A percentile compares a stretch with the other conserved stretches of the same genome.
Conservation (phyloP, 768 basidiomycete genomes). For the Austroboletus eburneus region DNA sequence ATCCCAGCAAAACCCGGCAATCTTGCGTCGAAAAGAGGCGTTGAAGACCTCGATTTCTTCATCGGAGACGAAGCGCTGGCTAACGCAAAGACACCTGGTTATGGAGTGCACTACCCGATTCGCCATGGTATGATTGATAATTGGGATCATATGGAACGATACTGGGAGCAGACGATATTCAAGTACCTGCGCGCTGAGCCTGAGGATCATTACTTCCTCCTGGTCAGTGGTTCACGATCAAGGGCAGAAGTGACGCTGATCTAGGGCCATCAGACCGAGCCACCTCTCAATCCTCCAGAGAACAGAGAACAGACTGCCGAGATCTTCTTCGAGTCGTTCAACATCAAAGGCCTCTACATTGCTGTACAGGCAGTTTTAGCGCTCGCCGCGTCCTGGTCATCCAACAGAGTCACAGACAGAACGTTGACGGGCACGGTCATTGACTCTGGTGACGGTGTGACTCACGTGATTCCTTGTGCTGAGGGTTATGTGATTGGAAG, state of each 20-base stretch:
- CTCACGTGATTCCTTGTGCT: constrained; percentile 93
- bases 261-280: constrained; percentile 75
- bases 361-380: constrained; percentile 98
- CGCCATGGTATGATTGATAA: constrained; percentile 97
- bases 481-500: constrained; percentile 99
- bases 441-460: constrained; percentile 98
- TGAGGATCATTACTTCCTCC: constrained; percentile 96
- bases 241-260: not conserved
- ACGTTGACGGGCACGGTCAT: constrained; percentile 97
- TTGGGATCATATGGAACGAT: constrained; percentile 98
- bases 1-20: constrained; percentile 84
- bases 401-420: constrained; percentile 82
- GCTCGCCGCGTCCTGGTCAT: constrained; percentile 96
- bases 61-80: constrained; percentile 98
- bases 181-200: constrained; percentile 98
- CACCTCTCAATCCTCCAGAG: constrained; percentile 96
- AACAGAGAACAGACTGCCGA: constrained; percentile 99
- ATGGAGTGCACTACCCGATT: constrained; percentile 94
- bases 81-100: constrained; percentile 91
- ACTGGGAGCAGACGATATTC: constrained; percentile 99
- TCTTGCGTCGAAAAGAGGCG: constrained; percentile 93
- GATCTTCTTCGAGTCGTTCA: constrained; percentile 99
- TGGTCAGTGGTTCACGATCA: constrained; percentile 53
- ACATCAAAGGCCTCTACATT: constrained; percentile 97
- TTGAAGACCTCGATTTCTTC: constrained; percentile 99